Conservation (phyloP, 2,329 filamentous ascomycete species). For the Fusarium musae region DNA sequence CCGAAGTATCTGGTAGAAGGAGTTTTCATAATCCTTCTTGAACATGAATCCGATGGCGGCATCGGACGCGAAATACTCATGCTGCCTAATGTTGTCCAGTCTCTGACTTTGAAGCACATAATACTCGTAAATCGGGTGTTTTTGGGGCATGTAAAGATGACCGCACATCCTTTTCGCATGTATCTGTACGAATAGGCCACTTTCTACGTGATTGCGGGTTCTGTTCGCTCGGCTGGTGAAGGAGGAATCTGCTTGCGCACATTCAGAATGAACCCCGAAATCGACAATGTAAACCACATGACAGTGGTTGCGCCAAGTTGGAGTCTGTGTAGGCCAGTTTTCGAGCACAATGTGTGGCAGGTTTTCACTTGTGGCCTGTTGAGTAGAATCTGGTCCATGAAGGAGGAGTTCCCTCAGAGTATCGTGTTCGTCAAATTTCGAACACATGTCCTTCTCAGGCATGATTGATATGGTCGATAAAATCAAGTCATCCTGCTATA, state of each 20-base stretch:
- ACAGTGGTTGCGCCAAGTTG: constrained; percentile 26
- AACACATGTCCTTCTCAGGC: neutral
- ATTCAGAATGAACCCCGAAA: constrained; percentile 3
- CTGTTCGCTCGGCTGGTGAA: neutral
- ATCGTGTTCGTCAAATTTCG: neutral
- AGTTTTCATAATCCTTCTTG: constrained; percentile 30
- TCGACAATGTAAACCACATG: constrained; percentile 30
- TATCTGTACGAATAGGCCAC: constrained; percentile 31
- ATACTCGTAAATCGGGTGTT: neutral
- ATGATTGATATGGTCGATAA: neutral
- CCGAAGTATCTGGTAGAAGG: constrained; percentile 4
- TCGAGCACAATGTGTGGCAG: neutral
- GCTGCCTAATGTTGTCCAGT: constrained; percentile 2
- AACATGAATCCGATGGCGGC: constrained; percentile 28
- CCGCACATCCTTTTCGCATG: constrained; percentile 10
- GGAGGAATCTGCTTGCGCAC: neutral
- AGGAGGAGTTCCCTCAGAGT: too few species aligned
- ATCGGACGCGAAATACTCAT: constrained; percentile 22
- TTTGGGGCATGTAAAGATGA: constrained; percentile 20
- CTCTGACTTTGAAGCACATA: constrained; percentile 11
- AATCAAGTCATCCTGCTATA: neutral
- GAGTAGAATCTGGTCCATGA: neutral
- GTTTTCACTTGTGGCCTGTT: neutral
- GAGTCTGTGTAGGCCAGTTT: neutral
- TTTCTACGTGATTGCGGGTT: constrained; percentile 8